Percentiles rank a stretch among this genome's conserved stretches.
Conservation (phyloP, 176 grass and related monocot species). For the Carex myosuroides region DNA sequence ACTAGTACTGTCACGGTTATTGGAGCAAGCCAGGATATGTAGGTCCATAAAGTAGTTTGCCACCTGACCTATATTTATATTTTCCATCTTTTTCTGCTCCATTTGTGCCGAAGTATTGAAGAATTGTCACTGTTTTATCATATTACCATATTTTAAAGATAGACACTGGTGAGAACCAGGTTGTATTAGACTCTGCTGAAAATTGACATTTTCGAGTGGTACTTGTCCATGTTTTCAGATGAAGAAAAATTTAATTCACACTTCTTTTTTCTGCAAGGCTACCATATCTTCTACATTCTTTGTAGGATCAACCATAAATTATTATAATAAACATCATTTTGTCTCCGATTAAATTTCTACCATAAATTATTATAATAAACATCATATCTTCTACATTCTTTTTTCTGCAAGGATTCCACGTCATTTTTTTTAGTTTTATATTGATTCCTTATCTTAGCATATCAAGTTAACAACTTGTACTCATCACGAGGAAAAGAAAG, state of each 20-base stretch:
- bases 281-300: neutral
- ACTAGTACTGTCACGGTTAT: neutral
- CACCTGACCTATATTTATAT: neutral
- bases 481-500: slow-evolving; percentile 3
- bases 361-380: too few relatives aligned
- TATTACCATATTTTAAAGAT: neutral
- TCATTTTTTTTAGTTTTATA: neutral
- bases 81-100: neutral
- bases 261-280: neutral
- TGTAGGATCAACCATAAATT: neutral
- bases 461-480: neutral
- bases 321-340: neutral
- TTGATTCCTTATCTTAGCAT: neutral
- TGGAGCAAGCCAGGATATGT: neutral
- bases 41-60: neutral
- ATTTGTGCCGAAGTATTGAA: neutral
- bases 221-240: neutral
- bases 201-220: neutral
- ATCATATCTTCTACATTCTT: too few relatives aligned
- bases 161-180: neutral
- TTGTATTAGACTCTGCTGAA: neutral
- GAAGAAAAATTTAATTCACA: neutral
- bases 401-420: too few relatives aligned
- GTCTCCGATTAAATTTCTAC: neutral
- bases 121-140: neutral